Base-by-base conservation (phyloP, 345 rosid species). In the Hibiscus tridactylites region DNA sequence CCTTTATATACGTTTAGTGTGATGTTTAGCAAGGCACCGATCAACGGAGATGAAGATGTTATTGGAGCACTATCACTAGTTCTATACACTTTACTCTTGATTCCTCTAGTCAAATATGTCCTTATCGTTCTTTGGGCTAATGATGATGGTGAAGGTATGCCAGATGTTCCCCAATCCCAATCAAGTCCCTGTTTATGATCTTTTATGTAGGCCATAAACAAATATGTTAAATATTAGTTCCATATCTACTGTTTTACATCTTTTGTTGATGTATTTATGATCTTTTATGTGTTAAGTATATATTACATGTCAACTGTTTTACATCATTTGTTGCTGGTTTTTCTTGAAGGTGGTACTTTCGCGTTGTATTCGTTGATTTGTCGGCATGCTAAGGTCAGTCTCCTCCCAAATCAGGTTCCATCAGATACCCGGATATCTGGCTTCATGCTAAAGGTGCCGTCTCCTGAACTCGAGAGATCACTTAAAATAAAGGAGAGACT, bases 101-200 rank as follows among this genome's bases (percentile, higher is more conserved):
- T 96, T 67, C 93, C 99, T 67, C 83, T 92, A 28, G 79, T 96
- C 52, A 96, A 96, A 79, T 96, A 96, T 88, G 93, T 92, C 71
- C 88, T 96, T 72, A 88, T 96, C 71, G 99, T 92, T 69, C 96
- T 96, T 44, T 92, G 97, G 96, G 99, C 96, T 54, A 96, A 96
- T 77, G 96, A 96, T 74, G 97, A 96, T 47, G 99, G 99, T 63
- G 99, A 96, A 92, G 99, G 98, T 95, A 82, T 62, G 76, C 37
- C 68, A 12, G 53, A 9, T 54, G 39, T 77, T 71, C 37, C 3
- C 13, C 47, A 10, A 44, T 44, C 47, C 66, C 28, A 62, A 33
- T 63, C 26, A 71, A n/a, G 13, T 37, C 58, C 44, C 17, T 3
- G 47, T 39, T 39, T 39, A 8, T 39, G 44, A 49, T 49, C 53